phyloP scores from a whole-genome alignment of 495 filamentous ascomycete species.

The Talaromyces stipitatus region DNA sequence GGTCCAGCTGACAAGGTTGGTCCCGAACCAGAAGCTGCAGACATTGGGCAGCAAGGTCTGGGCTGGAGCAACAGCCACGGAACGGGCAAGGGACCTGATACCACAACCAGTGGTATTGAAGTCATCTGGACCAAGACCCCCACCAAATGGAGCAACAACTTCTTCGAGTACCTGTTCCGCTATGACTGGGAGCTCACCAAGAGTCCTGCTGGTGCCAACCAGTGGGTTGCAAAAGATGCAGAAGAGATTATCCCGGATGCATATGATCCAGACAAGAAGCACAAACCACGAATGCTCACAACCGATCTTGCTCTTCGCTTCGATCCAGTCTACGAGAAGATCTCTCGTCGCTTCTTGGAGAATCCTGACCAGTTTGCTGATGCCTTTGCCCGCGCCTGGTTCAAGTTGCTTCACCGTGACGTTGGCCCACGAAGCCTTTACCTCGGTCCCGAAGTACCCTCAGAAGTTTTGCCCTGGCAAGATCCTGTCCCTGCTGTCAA shows the following conservation, averaged over 20 bases:
- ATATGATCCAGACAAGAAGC: conserved; percentile 56
- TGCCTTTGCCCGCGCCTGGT: conserved; percentile 63
- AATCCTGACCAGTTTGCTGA: conserved; percentile 58
- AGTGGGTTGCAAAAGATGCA: conserved; percentile 62
- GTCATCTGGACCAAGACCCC: conserved; percentile 68
- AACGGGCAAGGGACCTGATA: conserved; percentile 53
- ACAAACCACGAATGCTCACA: conserved; percentile 60
- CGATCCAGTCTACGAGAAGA: conserved; percentile 66
- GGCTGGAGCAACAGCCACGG: conserved; percentile 56
- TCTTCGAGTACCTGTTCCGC: conserved; percentile 64
- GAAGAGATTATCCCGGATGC: conserved; percentile 61
- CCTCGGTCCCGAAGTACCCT: conserved; percentile 61
- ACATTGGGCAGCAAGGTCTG: conserved; percentile 55
- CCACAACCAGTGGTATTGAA: conserved; percentile 67
- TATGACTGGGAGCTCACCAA: conserved; percentile 71
- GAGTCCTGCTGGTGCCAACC: conserved; percentile 64
- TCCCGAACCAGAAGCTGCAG: conserved; percentile 54
- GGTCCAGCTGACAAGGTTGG: conserved; percentile 50
- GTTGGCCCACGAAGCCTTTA: conserved; percentile 60
- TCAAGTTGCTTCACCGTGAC: conserved; percentile 71
- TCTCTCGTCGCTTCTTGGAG: conserved; percentile 56
- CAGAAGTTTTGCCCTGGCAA: conserved; percentile 56
- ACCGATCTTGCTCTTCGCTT: conserved; percentile 61
- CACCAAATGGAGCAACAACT: conserved; percentile 59
- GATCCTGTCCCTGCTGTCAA: conserved; percentile 51